A percentile compares a stretch with the other conserved stretches of the same genome.
phyloP scores from a whole-genome alignment of 768 basidiomycete species.

The Mycena filopes region DNA sequence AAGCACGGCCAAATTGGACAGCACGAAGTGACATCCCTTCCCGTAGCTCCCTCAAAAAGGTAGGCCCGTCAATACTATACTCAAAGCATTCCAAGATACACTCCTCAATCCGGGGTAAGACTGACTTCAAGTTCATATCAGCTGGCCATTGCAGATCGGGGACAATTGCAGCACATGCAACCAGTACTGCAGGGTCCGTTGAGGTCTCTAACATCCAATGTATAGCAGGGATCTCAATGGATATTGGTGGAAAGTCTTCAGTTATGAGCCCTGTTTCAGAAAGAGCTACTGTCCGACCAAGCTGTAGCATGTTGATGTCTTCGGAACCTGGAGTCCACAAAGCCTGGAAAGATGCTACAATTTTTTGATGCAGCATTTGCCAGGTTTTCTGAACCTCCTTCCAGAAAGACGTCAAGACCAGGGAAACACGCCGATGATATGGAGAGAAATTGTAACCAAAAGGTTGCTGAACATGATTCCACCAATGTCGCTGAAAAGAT shows the following conservation, averaged over 20 bases:
- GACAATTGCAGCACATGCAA: neutral
- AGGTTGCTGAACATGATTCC: no score
- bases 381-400: no score
- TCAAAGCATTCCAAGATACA: neutral
- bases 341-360: no score
- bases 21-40: neutral
- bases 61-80: neutral
- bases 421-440: no score
- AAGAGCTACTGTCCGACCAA: no score
- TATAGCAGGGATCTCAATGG: constrained; percentile 1
- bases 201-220: constrained; percentile 14
- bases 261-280: no score
- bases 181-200: neutral
- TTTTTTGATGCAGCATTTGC: no score
- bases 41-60: neutral
- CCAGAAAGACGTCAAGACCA: no score
- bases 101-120: neutral
- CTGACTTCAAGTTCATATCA: neutral
- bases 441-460: no score
- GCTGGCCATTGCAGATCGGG: neutral
- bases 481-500: no score
- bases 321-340: neutral
- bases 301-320: no score
- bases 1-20: neutral
- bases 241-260: no score